phyloP scores from a whole-genome alignment of 2,329 filamentous ascomycete genomes.

The Aspergillus fructus region DNA sequence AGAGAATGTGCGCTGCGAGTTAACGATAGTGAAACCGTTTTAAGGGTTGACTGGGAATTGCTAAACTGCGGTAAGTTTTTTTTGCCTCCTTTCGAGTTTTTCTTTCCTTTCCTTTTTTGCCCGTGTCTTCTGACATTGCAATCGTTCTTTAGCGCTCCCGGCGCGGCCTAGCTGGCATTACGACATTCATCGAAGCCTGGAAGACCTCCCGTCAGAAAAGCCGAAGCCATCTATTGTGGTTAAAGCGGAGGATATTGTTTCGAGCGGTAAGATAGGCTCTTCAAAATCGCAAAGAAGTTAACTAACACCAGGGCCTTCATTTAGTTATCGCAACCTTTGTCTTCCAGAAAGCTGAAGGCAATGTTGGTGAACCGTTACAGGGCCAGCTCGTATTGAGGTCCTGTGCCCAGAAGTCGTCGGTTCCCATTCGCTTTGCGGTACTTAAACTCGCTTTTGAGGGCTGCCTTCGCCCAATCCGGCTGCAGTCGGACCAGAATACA shows the following conservation, averaged over 20 bases:
- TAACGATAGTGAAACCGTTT: constrained; percentile 48
- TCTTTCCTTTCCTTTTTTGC: too few relatives aligned
- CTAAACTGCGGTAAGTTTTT: constrained; percentile 35
- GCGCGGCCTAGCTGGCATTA: constrained; percentile 38
- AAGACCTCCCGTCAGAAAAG: constrained; percentile 35
- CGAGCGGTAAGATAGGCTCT: constrained; percentile 39
- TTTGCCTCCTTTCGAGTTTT: not conserved
- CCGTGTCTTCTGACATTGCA: not conserved
- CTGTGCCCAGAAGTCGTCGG: constrained; percentile 44
- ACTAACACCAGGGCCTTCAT: constrained; percentile 18
- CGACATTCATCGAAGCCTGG: constrained; percentile 50
- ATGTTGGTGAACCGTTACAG: constrained; percentile 59
- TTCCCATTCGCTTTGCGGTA: constrained; percentile 49
- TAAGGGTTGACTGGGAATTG: constrained; percentile 60
- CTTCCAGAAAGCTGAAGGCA: constrained; percentile 55
- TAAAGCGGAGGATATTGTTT: constrained; percentile 48
- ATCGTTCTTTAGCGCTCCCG: constrained; percentile 32
- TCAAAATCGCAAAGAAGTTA: not conserved
- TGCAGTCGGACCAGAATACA: constrained; percentile 35
- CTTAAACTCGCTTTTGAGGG: constrained; percentile 56
- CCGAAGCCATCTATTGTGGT: constrained; percentile 49
- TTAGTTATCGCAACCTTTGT: constrained; percentile 53
- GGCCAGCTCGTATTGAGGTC: constrained; percentile 57
- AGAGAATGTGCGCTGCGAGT: constrained; percentile 52
- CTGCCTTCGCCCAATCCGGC: constrained; percentile 43